A percentile compares a stretch with the other conserved stretches of the same genome.
These are phyloP conservation scores for Raphanus raphanistrum DNA, from an alignment of 345 rosid species.

Conservation along the genomic window DNA sequence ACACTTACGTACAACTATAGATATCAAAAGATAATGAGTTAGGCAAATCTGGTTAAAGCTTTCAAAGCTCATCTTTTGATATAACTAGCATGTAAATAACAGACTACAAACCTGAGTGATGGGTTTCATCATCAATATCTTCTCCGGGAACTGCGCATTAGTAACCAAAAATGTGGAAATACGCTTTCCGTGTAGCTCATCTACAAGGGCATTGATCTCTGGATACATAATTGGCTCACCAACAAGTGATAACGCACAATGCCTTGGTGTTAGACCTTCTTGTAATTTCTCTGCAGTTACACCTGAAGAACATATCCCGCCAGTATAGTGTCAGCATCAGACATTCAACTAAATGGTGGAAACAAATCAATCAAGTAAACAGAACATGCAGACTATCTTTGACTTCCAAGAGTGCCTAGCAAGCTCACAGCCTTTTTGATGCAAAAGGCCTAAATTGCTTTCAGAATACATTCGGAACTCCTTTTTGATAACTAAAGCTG, in stretches of 20 bases:
- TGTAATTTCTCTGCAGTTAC: conserved; percentile 73
- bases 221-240: conserved; percentile 99
- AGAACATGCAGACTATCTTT: background rate
- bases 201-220: conserved; percentile 81
- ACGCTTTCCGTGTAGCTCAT: conserved; percentile 79
- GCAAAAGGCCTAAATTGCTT: background rate
- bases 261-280: conserved; percentile 90
- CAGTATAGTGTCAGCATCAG: background rate
- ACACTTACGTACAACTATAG: conserved; percentile 95
- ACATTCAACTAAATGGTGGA: background rate
- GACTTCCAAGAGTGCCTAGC: background rate
- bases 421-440: background rate
- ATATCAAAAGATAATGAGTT: conserved; percentile 26
- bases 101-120: conserved; percentile 72
- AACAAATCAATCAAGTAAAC: conserved; percentile 9
- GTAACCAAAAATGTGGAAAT: conserved; percentile 95
- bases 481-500: background rate
- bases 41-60: background rate
- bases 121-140: conserved; percentile 74
- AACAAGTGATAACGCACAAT: conserved; percentile 95
- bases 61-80: background rate
- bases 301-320: conserved; percentile 49
- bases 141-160: conserved; percentile 97
- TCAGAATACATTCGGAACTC: background rate
- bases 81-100: background rate